Percentiles rank a stretch among this genome's conserved stretches.
phyloP scores from a whole-genome alignment of 2,329 filamentous ascomycete species.

The Penicillium psychrosexuale region DNA sequence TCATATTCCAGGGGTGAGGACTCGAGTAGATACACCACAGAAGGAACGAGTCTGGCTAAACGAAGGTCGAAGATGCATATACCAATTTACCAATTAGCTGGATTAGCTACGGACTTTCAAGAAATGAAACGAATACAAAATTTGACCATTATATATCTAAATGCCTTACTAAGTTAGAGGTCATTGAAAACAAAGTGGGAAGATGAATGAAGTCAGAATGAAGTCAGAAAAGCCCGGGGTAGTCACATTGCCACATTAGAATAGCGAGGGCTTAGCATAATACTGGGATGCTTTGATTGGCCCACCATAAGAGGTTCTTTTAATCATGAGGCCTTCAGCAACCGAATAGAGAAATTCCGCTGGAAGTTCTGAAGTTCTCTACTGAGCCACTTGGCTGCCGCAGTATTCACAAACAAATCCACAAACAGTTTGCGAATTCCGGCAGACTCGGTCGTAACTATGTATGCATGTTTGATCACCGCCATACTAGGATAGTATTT shows the following conservation, averaged over 20 bases:
- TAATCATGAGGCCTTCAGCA: background rate
- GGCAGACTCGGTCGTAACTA: background rate
- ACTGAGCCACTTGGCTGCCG: background rate
- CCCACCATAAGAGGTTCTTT: background rate
- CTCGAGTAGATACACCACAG: slow-evolving; percentile 38
- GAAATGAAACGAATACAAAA: background rate
- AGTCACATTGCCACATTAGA: background rate
- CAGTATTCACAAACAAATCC: background rate
- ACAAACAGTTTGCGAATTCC: background rate
- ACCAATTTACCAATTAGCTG: background rate
- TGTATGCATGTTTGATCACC: background rate
- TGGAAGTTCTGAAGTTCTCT: background rate
- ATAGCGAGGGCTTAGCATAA: background rate
- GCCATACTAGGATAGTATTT: fast-evolving
- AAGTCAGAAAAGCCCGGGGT: background rate
- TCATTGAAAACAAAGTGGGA: background rate
- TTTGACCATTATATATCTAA: background rate
- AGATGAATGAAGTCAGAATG: background rate
- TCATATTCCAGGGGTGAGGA: background rate
- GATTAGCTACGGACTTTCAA: background rate
- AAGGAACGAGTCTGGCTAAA: background rate
- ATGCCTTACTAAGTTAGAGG: background rate
- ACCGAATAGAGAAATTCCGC: background rate
- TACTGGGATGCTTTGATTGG: background rate
- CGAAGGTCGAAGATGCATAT: too few relatives aligned